Conservation (phyloP, 192 early-diverging fungal genomes). For the Allomyces macrogynus region DNA sequence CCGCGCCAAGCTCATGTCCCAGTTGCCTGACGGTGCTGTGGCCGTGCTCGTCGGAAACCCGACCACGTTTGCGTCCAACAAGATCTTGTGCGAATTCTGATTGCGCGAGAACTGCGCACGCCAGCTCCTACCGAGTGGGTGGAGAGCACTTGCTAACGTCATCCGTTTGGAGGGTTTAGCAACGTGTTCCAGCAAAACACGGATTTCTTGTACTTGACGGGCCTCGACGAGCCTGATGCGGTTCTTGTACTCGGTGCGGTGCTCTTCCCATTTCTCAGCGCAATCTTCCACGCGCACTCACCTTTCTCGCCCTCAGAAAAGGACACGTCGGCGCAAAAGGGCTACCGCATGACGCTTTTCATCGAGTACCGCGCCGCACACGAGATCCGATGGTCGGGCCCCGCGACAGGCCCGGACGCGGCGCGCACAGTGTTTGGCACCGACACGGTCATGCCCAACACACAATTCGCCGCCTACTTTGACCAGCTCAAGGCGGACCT, state of each 20-base stretch:
- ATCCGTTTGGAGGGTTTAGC: slow-evolving; percentile 8
- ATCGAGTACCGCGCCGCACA: slow-evolving; percentile 15
- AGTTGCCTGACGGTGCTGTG: slow-evolving; percentile 40
- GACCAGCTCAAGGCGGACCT: not conserved
- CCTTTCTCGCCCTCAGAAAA: not conserved
- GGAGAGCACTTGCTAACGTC: not conserved
- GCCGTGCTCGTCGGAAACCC: slow-evolving; percentile 51
- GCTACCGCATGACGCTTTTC: slow-evolving; percentile 2
- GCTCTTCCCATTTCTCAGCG: not conserved
- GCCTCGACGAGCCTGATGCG: slow-evolving; percentile 83
- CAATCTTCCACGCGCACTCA: not conserved
- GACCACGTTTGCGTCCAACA: slow-evolving; percentile 65
- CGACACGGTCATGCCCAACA: not conserved
- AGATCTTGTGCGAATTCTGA: slow-evolving; percentile 55
- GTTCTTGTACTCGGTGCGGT: slow-evolving; percentile 30
- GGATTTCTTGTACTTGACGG: slow-evolving; percentile 71
- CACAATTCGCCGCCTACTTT: not conserved
- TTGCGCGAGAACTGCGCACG: not conserved
- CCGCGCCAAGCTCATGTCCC: slow-evolving; percentile 36
- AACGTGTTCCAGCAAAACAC: slow-evolving; percentile 87
- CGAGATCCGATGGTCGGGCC: slow-evolving; percentile 26
- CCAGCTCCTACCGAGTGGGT: not conserved
- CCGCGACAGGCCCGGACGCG: not conserved
- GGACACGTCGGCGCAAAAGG: not conserved
- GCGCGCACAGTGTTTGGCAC: not conserved